Base-by-base conservation (phyloP, 495 filamentous ascomycete genomes). In the Sphaerosporella brunnea region DNA sequence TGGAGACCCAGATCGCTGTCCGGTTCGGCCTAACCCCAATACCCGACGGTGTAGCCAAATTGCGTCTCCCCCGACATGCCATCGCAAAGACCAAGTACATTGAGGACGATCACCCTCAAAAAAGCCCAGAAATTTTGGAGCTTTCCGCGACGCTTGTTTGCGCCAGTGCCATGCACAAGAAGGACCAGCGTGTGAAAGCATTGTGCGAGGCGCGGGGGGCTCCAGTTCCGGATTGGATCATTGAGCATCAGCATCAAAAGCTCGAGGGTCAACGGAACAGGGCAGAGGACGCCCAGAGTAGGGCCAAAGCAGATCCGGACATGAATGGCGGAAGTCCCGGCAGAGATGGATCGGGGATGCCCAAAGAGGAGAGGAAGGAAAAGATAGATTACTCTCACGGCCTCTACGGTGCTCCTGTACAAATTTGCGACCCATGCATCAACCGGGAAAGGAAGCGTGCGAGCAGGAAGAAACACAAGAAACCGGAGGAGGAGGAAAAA, bases 1-100 rank as follows among this genome's bases (percentile, higher is more conserved):
- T 96, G 15, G 88, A 96, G 66, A 96, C 88, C 0, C 88, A 96
- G 59, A 93, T 94, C 49, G 75, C 77, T 2, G 79, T 94, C 51
- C 75, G 73, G 52, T 66, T 95, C 51, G 80, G 77, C 2, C 65
- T 95, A 4, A 74, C 71, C 43, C 74, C 79, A 9, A 64, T 86
- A 39, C 87, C 87, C 1, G 55, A 64, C 2, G 80, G 81, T 16
- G 74, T 86, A 25, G 81, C 74, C 45, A 84, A 75, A 50, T 60
- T 96, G 30, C 85, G 93, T 62, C 69, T 96, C 19, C 88, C 86
- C 13, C 76, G 80, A 2, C 74, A 90, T 59, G 85, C 85, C 0
- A 88, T 96, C 48, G 84, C 85, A 7, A 94, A 93, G 62, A 78
- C 82, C 16, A 96, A 95, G 60, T 92, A 23, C 71, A 86, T 30